Evolutionary conservation across 192 early-diverging fungal genomes (phyloP), one percentile per base, ranked within the genome.

Genomic region (Kickxella alabastrina): DNA sequence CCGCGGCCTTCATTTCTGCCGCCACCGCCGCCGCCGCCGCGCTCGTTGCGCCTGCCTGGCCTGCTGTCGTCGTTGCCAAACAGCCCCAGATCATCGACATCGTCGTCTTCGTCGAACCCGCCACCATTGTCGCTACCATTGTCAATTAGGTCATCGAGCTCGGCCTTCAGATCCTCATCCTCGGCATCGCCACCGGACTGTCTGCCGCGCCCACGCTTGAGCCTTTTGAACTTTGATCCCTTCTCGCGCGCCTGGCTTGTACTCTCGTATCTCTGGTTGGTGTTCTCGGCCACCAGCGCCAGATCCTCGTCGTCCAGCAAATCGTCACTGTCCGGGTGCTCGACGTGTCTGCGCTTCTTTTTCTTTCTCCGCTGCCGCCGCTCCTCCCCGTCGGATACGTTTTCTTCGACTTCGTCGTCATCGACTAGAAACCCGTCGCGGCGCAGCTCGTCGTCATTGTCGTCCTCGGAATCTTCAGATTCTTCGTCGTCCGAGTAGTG

Each of bases 241-340:
- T 46, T 63, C 80, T 80, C 48, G 65, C 77, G 43, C 68, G 64
- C 14, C n/a, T n/a, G n/a, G 77, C 53, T 9, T 49, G 57, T 29
- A 10, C 41, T 38, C 24, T 23, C 42, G 19, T 42, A 49, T 62
- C 68, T 69, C 82, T 82, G 37, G 79, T 82, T 49, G 82, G 88
- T 27, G 81, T 95, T 96, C 54, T 94, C 94, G 27, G 86, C 85
- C 24, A 99, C 79, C 23, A 97, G 79, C 18, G 88, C 92, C 44
- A 95, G 62, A 65, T 99, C 97, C 49, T 99, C 97, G 14, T 93
- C 94, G 21, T 92, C 89, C 13, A 93, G 68, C 29, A 84, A 82
- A 39, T 94, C 89, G 45, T 91, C 87, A 23, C 49, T 39, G 39
- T 41, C 49, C 7, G 26, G 32, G 29, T 40, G n/a, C 24, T 59